Evolutionary conservation across 371 early-diverging fungal species (phyloP), one percentile per base, ranked within the genome.

Genomic region (Amoeboaphelidium protococcarum): DNA sequence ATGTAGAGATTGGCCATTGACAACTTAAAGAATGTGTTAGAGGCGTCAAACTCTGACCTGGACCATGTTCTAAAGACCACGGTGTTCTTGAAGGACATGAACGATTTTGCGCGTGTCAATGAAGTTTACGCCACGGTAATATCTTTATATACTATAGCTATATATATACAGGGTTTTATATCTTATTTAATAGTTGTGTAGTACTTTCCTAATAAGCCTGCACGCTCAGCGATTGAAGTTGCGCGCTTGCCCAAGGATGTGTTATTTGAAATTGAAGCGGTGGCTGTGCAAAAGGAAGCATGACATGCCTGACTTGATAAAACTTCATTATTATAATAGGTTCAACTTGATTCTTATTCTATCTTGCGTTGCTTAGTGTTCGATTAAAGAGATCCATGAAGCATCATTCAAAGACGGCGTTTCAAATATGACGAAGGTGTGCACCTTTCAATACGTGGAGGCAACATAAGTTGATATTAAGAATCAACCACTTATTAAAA

Each of bases 181-280:
- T 68, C 64, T 62, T 59, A 46, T 78, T 85, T 62, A 65, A 61
- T 45, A 51, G 52, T 3, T n/a, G n/a, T n/a, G n/a, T 16, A 16
- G 6, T 31, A 31, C 37, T 31, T 31, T 31, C 37, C 37, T 31
- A 69, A 67, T 51, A 65, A 68, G 23, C 92, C 92, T 37, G 88
- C 91, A 21, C 73, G 91, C 37, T 71, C 85, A 26, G 78, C 80
- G 37, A 78, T 90, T 44, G 73, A 90, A 61, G 91, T 88, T 26
- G 84, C 83, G 26, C 71, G 80, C 51, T 71, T 88, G 24, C 90
- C 89, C 42, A 68, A 75, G 56, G 81, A 79, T 58, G 87, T 79
- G 41, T 56, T 69, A 52, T 84, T 90, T 46, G 89, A 90, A 63
- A 81, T 90, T 52, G 91, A 88, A 60, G 80, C 79, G 42, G 67